phyloP scores from a whole-genome alignment of 352 stramenopile species.

The Bremia lactucae region DNA sequence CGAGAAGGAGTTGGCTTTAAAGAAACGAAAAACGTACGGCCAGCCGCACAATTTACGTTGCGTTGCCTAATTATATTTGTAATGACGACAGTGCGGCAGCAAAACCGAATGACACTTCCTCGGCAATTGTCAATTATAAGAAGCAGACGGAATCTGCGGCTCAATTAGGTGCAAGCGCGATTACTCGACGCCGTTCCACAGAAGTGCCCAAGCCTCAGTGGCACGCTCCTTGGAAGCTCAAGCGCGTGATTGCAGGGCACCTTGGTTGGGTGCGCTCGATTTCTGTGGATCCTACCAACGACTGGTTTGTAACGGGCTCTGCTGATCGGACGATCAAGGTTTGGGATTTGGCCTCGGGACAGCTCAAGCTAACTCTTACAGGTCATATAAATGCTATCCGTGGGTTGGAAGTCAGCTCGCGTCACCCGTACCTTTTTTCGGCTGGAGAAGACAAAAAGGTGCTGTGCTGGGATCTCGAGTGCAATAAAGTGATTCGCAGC shows the following conservation, averaged over 20 bases:
- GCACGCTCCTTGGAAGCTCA: conserved; percentile 98
- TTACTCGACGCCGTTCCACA: conserved; percentile 67
- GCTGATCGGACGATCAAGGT: conserved; percentile 97
- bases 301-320: conserved; percentile 96
- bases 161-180: conserved; percentile 45
- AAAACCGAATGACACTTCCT: conserved; percentile 14
- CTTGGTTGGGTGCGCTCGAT: conserved; percentile 96
- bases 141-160: conserved; percentile 33
- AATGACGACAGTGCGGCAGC: conserved; percentile 9
- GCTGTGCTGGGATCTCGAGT: conserved; percentile 98
- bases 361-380: conserved; percentile 98
- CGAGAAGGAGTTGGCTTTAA: conserved; percentile 28
- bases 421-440: conserved; percentile 98
- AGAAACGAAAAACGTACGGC: conserved; percentile 42
- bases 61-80: conserved; percentile 1
- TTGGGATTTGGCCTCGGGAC: conserved; percentile 95
- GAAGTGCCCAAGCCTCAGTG: conserved; percentile 94
- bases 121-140: conserved; percentile 55
- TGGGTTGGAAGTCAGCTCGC: conserved; percentile 90
- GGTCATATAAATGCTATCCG: conserved; percentile 97
- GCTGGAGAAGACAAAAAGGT: conserved; percentile 99
- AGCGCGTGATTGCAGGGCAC: conserved; percentile 91
- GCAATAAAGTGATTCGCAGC: conserved; percentile 99
- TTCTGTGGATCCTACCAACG: conserved; percentile 96
- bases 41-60: neutral